Conservation (phyloP, 2,329 filamentous ascomycete genomes). For the Blastomyces silverae region DNA sequence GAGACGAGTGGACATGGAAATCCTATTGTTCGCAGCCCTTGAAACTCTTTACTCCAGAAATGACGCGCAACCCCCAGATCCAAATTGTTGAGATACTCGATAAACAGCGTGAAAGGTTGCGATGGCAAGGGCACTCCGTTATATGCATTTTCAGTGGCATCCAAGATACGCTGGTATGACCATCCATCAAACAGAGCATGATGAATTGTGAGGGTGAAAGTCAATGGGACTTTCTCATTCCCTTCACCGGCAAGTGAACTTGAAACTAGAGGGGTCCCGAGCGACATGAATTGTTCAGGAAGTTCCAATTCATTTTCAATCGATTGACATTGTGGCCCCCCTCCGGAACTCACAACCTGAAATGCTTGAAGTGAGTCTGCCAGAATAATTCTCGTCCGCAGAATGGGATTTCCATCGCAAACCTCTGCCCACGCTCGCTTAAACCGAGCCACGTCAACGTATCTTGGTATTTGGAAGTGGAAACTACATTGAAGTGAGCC, state of each 20-base stretch:
- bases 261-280: constrained; percentile 18
- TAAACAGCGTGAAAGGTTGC: constrained; percentile 21
- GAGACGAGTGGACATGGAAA: constrained; percentile 14
- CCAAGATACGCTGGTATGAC: constrained; percentile 22
- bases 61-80: constrained; percentile 25
- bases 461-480: constrained; percentile 28
- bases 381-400: constrained; percentile 38
- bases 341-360: constrained; percentile 28
- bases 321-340: constrained; percentile 22
- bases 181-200: constrained; percentile 42
- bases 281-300: constrained; percentile 12
- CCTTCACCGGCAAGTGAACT: constrained; percentile 16
- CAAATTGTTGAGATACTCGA: constrained; percentile 20
- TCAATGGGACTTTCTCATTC: background rate
- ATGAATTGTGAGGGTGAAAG: constrained; percentile 38
- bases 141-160: constrained; percentile 20
- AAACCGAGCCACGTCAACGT: constrained; percentile 33
- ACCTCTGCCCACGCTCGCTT: constrained; percentile 36
- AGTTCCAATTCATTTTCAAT: constrained; percentile 16
- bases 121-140: constrained; percentile 13
- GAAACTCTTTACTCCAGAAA: constrained; percentile 34
- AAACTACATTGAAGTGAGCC: constrained; percentile 40
- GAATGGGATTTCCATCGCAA: constrained; percentile 32
- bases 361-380: constrained; percentile 25
- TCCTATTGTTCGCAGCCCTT: constrained; percentile 19